phyloP scores from a whole-genome alignment of 2,329 filamentous ascomycete genomes.

The Beauveria bassiana region DNA sequence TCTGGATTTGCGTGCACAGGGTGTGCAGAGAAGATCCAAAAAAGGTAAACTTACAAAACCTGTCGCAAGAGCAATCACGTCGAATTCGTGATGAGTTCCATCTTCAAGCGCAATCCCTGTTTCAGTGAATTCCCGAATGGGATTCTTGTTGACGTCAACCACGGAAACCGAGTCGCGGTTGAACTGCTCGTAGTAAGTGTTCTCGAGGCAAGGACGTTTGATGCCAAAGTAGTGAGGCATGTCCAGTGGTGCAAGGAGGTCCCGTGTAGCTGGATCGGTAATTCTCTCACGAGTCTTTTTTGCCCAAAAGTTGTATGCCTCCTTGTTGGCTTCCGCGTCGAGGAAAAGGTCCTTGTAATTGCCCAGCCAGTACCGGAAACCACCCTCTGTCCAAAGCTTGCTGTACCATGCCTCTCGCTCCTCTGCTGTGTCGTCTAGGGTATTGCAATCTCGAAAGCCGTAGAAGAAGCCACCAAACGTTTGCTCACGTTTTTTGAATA shows the following conservation, averaged over 20 bases:
- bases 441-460: not conserved
- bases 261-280: conserved; percentile 33
- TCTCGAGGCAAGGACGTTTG: conserved; percentile 39
- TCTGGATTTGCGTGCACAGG: too few species aligned
- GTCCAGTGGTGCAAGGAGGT: conserved; percentile 38
- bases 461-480: not conserved
- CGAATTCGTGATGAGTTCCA: conserved; percentile 25
- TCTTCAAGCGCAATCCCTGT: conserved; percentile 32
- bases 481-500: not conserved
- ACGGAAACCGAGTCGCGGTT: conserved; percentile 18
- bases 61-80: conserved; percentile 25
- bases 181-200: conserved; percentile 39
- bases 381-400: conserved; percentile 34
- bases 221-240: conserved; percentile 38
- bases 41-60: conserved; percentile 23
- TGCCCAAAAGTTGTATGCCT: conserved; percentile 41
- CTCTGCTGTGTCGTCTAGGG: conserved; percentile 21
- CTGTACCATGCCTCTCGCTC: conserved; percentile 35
- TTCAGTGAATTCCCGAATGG: conserved; percentile 32
- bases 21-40: not conserved
- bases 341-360: conserved; percentile 30
- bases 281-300: conserved; percentile 36
- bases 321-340: conserved; percentile 33
- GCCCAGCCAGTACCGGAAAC: conserved; percentile 27
- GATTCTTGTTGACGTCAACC: conserved; percentile 35